These are phyloP conservation scores for Apiospora phragmitis DNA, from an alignment of 2,329 filamentous ascomycete species.

Conservation along the genomic window DNA sequence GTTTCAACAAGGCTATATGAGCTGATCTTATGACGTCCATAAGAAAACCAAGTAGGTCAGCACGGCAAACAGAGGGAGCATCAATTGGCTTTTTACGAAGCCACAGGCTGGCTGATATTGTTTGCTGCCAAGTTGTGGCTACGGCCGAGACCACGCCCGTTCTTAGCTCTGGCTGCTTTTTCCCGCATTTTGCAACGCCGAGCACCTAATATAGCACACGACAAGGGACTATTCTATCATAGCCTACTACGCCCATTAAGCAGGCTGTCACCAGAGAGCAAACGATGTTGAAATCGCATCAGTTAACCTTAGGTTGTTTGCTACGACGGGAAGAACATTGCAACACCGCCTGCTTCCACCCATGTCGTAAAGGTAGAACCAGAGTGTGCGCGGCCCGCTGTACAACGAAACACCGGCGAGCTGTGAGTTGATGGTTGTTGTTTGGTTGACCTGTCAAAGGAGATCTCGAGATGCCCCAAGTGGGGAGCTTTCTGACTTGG, in stretches of 20 bases:
- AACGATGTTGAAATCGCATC: neutral
- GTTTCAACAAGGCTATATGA: neutral
- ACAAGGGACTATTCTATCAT: neutral
- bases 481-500: neutral
- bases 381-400: neutral
- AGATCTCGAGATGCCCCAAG: neutral
- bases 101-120: neutral
- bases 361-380: neutral
- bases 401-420: neutral
- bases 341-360: neutral
- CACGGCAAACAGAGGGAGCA: neutral
- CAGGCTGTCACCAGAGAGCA: neutral
- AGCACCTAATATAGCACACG: neutral
- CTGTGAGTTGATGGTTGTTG: neutral
- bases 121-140: neutral
- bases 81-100: neutral
- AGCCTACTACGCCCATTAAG: neutral
- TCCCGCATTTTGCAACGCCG: neutral
- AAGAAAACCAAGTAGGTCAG: neutral
- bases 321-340: neutral
- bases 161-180: neutral
- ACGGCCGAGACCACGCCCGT: neutral
- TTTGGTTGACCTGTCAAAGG: neutral
- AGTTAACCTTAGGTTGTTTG: neutral
- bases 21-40: neutral